phyloP scores from a whole-genome alignment of 805 yeast genomes.

The Sungouiella blattae region DNA sequence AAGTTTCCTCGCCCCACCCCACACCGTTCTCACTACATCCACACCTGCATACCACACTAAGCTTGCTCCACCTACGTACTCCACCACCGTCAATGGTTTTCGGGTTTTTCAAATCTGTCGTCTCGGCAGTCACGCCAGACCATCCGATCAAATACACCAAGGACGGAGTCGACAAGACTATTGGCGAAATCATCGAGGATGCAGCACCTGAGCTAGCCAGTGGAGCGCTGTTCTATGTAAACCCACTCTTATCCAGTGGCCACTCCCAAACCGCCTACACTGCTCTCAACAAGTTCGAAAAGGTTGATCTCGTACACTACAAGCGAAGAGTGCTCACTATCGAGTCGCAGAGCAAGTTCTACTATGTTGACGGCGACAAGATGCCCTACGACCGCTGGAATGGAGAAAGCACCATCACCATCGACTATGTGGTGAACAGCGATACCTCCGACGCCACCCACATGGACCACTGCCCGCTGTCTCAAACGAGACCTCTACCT shows the following conservation, averaged over 20 bases:
- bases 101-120: conserved; percentile 13
- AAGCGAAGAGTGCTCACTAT: conserved; percentile 40
- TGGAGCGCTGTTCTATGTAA: conserved; percentile 37
- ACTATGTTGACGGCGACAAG: conserved; percentile 23
- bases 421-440: conserved; percentile 45
- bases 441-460: conserved; percentile 17
- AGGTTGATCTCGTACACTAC: conserved; percentile 41
- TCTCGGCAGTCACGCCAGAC: conserved; percentile 5
- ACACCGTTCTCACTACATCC: neutral
- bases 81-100: no score
- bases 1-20: no score
- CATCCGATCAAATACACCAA: conserved; percentile 8
- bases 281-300: conserved; percentile 41
- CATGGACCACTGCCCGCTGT: conserved; percentile 33
- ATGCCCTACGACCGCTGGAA: conserved; percentile 39
- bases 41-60: neutral
- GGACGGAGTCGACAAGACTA: neutral
- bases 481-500: conserved; percentile 56
- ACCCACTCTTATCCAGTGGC: conserved; percentile 48
- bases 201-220: conserved; percentile 38
- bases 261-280: conserved; percentile 49
- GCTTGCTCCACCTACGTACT: no score
- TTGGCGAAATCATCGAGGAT: conserved; percentile 29
- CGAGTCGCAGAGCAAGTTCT: conserved; percentile 21
- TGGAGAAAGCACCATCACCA: conserved; percentile 45